phyloP scores from a whole-genome alignment of 208 protist genomes.

The Leishmania tropica region DNA sequence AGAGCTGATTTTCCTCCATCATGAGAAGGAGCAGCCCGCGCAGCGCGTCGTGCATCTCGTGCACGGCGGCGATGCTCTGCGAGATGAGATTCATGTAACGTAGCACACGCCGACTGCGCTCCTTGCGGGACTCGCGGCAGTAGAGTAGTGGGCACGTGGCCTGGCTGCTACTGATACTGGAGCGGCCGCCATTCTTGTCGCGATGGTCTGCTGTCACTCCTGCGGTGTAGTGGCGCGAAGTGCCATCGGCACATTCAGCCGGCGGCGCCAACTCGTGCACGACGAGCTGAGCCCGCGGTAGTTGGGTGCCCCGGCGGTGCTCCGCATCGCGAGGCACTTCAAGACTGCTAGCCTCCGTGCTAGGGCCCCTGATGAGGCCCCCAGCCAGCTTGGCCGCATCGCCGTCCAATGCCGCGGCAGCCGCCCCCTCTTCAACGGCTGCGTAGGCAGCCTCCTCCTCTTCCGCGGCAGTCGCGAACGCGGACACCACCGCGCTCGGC shows the following conservation, averaged over 20 bases:
- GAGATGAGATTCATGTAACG: conserved; percentile 58
- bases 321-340: neutral
- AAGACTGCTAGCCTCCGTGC: neutral
- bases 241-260: neutral
- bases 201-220: neutral
- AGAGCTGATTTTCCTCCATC: conserved; percentile 56
- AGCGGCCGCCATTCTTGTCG: neutral
- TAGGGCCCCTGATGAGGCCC: neutral
- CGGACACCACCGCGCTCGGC: neutral
- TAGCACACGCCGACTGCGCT: conserved; percentile 48
- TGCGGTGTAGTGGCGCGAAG: neutral
- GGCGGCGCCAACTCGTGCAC: neutral
- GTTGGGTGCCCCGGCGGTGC: neutral
- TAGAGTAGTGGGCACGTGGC: conserved; percentile 32
- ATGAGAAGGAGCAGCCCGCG: conserved; percentile 62
- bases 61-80: conserved; percentile 36
- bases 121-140: conserved; percentile 33
- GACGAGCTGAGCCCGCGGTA: neutral
- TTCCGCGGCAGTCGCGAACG: neutral
- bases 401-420: neutral
- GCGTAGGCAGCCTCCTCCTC: neutral
- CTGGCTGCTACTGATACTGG: conserved; percentile 22
- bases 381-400: neutral
- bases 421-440: neutral
- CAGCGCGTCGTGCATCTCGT: conserved; percentile 55